Base-by-base conservation (phyloP, 768 basidiomycete species). In the Lactarius evosmus region DNA sequence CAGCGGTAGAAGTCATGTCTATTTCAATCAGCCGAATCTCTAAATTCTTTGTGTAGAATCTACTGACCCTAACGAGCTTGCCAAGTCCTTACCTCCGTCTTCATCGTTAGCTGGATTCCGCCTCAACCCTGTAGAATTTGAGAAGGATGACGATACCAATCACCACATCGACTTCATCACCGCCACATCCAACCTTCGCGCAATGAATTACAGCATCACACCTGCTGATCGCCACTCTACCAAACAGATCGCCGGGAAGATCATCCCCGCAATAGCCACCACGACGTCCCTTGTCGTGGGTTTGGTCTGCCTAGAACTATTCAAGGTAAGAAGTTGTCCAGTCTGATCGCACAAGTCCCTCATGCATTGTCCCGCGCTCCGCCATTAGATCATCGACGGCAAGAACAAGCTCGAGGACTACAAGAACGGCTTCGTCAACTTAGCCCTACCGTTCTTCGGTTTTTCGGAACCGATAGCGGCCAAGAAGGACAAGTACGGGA, bases 141-240 rank as follows among this genome's bases (percentile, higher is more conserved):
- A 99, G 81, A 99, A 99, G 78, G 97, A 99, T 72, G 96, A 98
- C 70, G 97, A 99, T 73, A 84, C 89, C 56, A 99, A 99, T 77
- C 86, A 91, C 77, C 97, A 99, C 76, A 98, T 99, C 73, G 97
- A 96, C 77, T 98, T 98, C 77, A 96, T 99, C 76, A 98, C 95
- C 38, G 91, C 97, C 8, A 92, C 96, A 7, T 97, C 94, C 56
- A 98, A 99, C 79, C 82, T 98, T 59, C 91, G 97, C 38, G 97
- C 97, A 7, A 83, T 86, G 78, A 98, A 98, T 78, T 99, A 99
- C 77, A 88, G 79, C 63, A 98, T 99, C 71, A 82, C 83, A 55
- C 78, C 82, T 22, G 93, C 95, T 16, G 93, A 95, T 75, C 83
- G 87, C 58, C 95, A 98, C 77, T 83, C 87, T 57, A 98, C 97